Evolutionary conservation across 306 rosid genomes (phyloP).

Genomic region (Lotus japonicus): DNA sequence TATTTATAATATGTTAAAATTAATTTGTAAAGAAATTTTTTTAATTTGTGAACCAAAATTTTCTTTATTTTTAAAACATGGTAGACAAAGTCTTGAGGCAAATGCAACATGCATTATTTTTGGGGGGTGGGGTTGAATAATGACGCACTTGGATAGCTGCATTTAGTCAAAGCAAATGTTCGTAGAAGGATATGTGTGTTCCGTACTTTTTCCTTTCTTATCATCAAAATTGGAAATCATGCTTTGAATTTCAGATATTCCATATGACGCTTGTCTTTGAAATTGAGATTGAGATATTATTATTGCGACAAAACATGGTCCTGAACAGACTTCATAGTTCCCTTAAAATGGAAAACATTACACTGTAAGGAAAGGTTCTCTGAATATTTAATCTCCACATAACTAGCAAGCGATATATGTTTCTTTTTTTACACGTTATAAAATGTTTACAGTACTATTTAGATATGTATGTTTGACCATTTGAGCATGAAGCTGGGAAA

Average conservation of each 20-base stretch:
- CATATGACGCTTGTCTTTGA: neutral
- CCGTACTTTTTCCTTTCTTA: conserved; percentile 2
- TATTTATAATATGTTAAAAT: no score
- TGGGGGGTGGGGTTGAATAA: neutral
- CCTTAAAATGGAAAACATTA: neutral
- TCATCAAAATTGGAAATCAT: neutral
- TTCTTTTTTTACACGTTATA: neutral
- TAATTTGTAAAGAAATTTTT: no score
- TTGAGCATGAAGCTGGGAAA: conserved; percentile 11
- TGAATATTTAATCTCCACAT: neutral
- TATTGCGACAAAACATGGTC: no score
- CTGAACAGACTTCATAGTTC: no score
- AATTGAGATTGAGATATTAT: neutral
- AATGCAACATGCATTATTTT: neutral
- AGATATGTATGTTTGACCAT: neutral
- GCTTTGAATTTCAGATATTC: conserved; percentile 5
- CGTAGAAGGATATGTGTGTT: neutral
- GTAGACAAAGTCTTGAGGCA: no score
- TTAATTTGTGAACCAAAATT: no score
- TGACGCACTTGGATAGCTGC: neutral
- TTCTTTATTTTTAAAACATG: no score
- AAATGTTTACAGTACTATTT: conserved; percentile 1
- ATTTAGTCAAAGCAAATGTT: neutral
- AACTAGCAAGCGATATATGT: neutral
- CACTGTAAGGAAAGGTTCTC: neutral